Percentiles rank a stretch among this genome's conserved stretches.
These are phyloP conservation scores for Colletotrichum sp. DNA, from an alignment of 2,329 filamentous ascomycete species.

Conservation along the genomic window DNA sequence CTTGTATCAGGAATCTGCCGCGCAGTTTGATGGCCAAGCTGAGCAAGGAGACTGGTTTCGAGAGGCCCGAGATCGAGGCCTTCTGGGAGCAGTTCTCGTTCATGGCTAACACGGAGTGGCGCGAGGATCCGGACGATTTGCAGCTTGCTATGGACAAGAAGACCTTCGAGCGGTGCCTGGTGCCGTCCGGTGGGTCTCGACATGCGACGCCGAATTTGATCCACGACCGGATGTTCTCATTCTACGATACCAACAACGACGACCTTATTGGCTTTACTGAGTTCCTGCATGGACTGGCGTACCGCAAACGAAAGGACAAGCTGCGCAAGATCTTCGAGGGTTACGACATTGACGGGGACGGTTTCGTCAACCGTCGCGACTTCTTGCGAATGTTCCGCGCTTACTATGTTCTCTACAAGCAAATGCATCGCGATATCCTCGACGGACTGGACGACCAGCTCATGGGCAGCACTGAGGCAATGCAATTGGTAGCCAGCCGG, in stretches of 20 bases:
- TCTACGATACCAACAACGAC: constrained; percentile 92
- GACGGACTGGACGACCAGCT: constrained; percentile 80
- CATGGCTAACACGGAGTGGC: constrained; percentile 85
- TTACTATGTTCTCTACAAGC: constrained; percentile 89
- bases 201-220: constrained; percentile 86
- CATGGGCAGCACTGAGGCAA: constrained; percentile 75
- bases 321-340: constrained; percentile 80
- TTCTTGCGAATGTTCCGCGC: constrained; percentile 91
- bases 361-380: constrained; percentile 83
- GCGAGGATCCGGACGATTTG: constrained; percentile 78
- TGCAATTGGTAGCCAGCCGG: constrained; percentile 76
- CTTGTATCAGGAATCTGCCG: constrained; percentile 70
- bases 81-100: constrained; percentile 98
- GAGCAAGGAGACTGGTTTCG: constrained; percentile 76
- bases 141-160: constrained; percentile 86
- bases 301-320: constrained; percentile 70
- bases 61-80: constrained; percentile 87
- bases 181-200: constrained; percentile 81
- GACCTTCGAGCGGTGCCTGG: constrained; percentile 90
- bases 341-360: constrained; percentile 90
- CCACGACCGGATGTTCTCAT: constrained; percentile 94
- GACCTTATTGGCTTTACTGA: constrained; percentile 91
- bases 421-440: constrained; percentile 85
- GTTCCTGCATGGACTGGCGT: constrained; percentile 83
- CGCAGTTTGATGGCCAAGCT: constrained; percentile 69